These are phyloP conservation scores for Ogataea dorogensis DNA, from an alignment of 805 yeast species.

Conservation along the genomic window DNA sequence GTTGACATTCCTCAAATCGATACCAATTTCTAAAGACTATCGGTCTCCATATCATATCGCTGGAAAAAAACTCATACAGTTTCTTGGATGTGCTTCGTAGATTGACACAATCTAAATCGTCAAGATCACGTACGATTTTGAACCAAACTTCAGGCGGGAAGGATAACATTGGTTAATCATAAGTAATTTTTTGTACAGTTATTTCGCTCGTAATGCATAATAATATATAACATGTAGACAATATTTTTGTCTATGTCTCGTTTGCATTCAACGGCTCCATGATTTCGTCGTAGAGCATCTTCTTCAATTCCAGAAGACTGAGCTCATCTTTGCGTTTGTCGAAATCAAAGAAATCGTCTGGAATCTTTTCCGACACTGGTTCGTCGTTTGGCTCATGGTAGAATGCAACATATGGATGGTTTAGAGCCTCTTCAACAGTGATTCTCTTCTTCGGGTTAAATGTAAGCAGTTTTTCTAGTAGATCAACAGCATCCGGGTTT, in stretches of 20 bases:
- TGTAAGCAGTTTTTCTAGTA: slow-evolving; percentile 65
- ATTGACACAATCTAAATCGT: slow-evolving; percentile 12
- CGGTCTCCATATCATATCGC: slow-evolving; percentile 24
- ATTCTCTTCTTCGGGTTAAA: slow-evolving; percentile 84
- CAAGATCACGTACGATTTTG: slow-evolving; percentile 9
- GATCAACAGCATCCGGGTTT: slow-evolving; percentile 66
- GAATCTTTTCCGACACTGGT: slow-evolving; percentile 80
- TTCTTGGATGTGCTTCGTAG: slow-evolving; percentile 11
- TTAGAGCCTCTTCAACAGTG: slow-evolving; percentile 77
- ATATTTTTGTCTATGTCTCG: slow-evolving; percentile 4
- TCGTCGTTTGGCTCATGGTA: slow-evolving; percentile 96
- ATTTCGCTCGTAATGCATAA: not conserved
- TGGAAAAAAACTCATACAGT: slow-evolving; percentile 8
- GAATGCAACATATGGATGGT: slow-evolving; percentile 81
- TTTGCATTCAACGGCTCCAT: slow-evolving; percentile 44
- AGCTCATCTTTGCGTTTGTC: slow-evolving; percentile 81
- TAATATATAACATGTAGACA: slow-evolving; percentile 1
- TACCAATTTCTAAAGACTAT: slow-evolving; percentile 8
- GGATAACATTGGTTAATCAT: not conserved
- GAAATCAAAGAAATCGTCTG: slow-evolving; percentile 84
- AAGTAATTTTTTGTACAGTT: not conserved
- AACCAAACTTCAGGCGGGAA: slow-evolving; percentile 28
- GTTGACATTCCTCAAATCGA: not conserved
- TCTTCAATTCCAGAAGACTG: slow-evolving; percentile 71
- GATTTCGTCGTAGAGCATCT: slow-evolving; percentile 76